Base-by-base conservation (phyloP, 495 filamentous ascomycete genomes). In the Friedmanniomyces simplex region DNA sequence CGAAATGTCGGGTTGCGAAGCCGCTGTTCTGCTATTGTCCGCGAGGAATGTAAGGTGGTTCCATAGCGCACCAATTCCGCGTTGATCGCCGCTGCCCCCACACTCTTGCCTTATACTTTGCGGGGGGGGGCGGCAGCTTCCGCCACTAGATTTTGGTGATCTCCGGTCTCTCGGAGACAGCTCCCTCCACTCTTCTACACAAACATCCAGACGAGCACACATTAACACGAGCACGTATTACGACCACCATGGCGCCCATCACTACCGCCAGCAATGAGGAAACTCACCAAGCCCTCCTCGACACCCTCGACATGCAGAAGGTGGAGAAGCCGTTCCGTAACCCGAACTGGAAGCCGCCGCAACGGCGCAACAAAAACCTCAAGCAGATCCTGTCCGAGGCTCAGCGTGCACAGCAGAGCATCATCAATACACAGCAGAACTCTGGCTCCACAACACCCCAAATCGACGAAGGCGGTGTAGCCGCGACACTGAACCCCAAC, bases 281-380 rank as follows among this genome's bases (percentile, higher is more conserved):
- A 41, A 72, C 63, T 22, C 70, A 72, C 58, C 63, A 66, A 39
- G 64, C 69, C 39, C 66, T 96, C 39, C 83, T 98, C 50, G 88
- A 96, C 68, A 70, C 83, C 60, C 86, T 97, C 57, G 93, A 98
- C 71, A 86, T 96, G 63, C 83, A 89, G 58, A 76, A 80, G 18
- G 77, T 88, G 66, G 84, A 79, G 24, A 89, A 90, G 68, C 86
- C 82, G 54, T 97, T 94, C 77, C 89, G 93, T 62, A 95, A 89
- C 66, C 74, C 84, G 0, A 71, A 82, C 67, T 98, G 91, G 91
- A 88, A 84, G 60, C 87, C 94, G 18, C 86, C 91, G 55, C 86
- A 89, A 70, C 89, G 93, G 14, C 89, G 93, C 69, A 97, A 96
- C 77, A 96, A 96, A 75, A 96, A 94, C 67, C 84, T 97, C 71